Evolutionary conservation across 768 basidiomycete species (phyloP).

Genomic region (Tricholoma sp.): DNA sequence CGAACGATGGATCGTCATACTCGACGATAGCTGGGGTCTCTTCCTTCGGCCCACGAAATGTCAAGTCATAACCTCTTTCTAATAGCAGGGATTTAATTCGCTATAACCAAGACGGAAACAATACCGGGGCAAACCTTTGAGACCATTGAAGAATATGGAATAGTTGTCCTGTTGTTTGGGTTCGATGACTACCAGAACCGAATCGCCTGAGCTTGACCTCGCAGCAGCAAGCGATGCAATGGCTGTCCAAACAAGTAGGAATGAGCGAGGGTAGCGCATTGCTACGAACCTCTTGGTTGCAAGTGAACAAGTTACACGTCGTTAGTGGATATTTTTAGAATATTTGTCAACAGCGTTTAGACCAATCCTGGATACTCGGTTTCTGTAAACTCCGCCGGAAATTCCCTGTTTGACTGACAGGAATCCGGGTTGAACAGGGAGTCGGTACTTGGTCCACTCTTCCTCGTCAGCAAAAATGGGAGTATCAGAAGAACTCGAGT

Average conservation of each 20-base stretch:
- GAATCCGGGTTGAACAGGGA: conserved; percentile 11
- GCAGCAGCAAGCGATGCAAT: conserved; percentile 36
- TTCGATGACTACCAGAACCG: conserved; percentile 84
- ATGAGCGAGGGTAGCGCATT: conserved; percentile 35
- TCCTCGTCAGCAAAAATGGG: conserved; percentile 41
- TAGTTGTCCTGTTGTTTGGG: conserved; percentile 66
- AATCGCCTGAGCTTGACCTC: conserved; percentile 76
- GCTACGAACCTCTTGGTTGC: conserved; percentile 8
- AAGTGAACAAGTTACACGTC: conserved; percentile 18
- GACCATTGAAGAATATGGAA: conserved; percentile 74
- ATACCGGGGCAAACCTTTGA: conserved; percentile 51
- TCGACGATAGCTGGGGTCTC: conserved; percentile 59
- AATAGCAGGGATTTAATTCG: neutral
- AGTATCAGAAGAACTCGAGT: conserved; percentile 77
- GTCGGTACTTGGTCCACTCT: conserved; percentile 1
- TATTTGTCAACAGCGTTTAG: conserved; percentile 6
- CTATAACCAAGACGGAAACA: neutral
- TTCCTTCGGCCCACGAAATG: conserved; percentile 81
- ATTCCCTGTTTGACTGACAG: conserved; percentile 8
- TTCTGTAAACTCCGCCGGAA: conserved; percentile 27
- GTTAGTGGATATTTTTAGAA: conserved; percentile 16
- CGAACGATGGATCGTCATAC: conserved; percentile 70
- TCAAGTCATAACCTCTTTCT: conserved; percentile 84
- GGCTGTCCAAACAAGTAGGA: conserved; percentile 28
- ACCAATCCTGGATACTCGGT: neutral